Base-by-base conservation (phyloP, 768 basidiomycete genomes). In the Suillus spraguei region DNA sequence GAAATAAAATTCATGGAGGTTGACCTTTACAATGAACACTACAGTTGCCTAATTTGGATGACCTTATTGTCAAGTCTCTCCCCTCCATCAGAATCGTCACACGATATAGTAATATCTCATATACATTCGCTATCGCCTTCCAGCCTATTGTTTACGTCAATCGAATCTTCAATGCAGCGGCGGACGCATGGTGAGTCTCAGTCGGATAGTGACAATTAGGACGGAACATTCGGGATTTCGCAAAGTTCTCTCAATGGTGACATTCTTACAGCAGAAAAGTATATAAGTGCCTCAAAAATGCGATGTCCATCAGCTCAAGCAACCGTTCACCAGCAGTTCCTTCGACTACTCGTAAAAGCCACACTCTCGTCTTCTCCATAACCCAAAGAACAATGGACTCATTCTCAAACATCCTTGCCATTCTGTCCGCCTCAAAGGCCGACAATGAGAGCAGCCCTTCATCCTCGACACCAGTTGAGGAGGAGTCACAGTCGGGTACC, bases 391-490 rank as follows among this genome's bases (percentile, higher is more conserved):
- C 3, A 53, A 53, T 53, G 52, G 52, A 53, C 52, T 53, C 52
- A 35, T 53, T 53, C 52, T 53, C 52, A 53, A 35, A 53, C 52
- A 53, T 53, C 32, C 10, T 53, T 11, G 32, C 33, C n/a, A n/a
- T 35, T 10, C 11, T 53, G 52, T 53, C 52, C 32, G 20, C 11
- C 24, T 49, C 47, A 49, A 28, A 49, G 11, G 22, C 14, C 3
- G 49, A 32, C 7, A 11, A 33, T n/a, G 52, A 53, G 20, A 17
- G 28, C 2, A n/a, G 20, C 11, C 20, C 6, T n/a, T 11, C 1
- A 35, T 53, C 52, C 20, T 53, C 52, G 6, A 33, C 52, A 33
- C 52, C 52, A 53, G 52, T 53, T n/a, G 52, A 53, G 10, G 52
- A 53, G 5, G 52, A 53, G 33, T 53, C 32, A 1, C 32, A 33